Base-by-base conservation (phyloP, 2,329 filamentous ascomycete genomes). In the Rhynchosporium secalis region DNA sequence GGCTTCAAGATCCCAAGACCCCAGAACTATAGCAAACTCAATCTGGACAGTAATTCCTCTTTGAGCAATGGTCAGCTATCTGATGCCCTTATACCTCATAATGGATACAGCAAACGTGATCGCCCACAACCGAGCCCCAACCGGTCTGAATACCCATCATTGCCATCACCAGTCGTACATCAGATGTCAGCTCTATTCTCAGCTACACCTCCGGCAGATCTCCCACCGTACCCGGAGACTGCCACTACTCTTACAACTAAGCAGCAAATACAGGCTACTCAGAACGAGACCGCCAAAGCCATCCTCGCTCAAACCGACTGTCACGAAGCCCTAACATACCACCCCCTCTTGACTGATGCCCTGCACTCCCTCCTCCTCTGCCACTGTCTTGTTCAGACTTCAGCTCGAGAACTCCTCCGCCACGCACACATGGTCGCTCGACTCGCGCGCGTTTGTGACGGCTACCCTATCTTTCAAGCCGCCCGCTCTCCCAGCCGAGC, bases 341-440 rank as follows among this genome's bases (percentile, higher is more conserved):
- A 96, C 70, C 92, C 91, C 0, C 81, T 95, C 8, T 80, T 96
- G 10, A 86, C 86, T 6, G 91, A 96, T 67, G 89, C 89, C 1
- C 81, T 96, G 0, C 91, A 96, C 74, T 88, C 86, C 4, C 76
- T 95, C 1, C 84, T 96, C 8, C 83, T 96, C 46, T 89, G 87
- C 68, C 91, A 96, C 75, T 84, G 84, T n/a, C 83, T 96, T 9
- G 77, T 91, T 7, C 91, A 94, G 75, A 96, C 91, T 0, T 89
- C 90, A 0, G 75, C 84, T 10, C 91, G 89, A 69, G 91, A 95
- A 73, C 83, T 93, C 40, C 84, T 87, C 56, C 89, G 91, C 41
- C 90, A 95, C 72, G 90, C 90, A 0, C 83, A 92, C 77, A 95
- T 93, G 83, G 91, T 89, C 4, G 89, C 91, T 15, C 86, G 91